These are phyloP conservation scores for Cicer pinnatifidum DNA, from an alignment of 306 rosid species.

Conservation along the genomic window DNA sequence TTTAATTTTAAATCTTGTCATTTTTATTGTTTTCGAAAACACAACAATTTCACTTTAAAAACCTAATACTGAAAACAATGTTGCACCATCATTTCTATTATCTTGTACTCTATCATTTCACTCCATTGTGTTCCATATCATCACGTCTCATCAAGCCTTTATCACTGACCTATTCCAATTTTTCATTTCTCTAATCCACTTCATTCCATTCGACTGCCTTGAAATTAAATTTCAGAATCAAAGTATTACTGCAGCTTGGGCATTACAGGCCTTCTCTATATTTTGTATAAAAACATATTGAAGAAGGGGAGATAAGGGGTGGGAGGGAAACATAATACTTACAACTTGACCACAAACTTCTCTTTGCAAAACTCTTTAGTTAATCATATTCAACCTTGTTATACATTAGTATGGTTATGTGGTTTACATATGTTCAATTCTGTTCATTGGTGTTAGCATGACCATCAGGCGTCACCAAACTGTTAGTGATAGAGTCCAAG, in stretches of 20 bases:
- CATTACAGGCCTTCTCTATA: background rate
- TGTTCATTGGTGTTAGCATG: slow-evolving; percentile 40
- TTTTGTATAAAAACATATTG: slow-evolving; percentile 5
- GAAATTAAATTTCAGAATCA: background rate
- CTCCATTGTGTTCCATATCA: too few relatives aligned
- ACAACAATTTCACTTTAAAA: too few relatives aligned
- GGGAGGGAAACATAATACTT: background rate
- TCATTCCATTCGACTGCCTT: background rate
- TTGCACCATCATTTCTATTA: too few relatives aligned
- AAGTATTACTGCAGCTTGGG: background rate
- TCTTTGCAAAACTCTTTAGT: slow-evolving; percentile 2
- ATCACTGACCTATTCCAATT: too few relatives aligned
- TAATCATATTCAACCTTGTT: slow-evolving; percentile 29
- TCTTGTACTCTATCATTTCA: too few relatives aligned
- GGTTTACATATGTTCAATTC: slow-evolving; percentile 44
- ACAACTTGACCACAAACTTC: slow-evolving; percentile 21
- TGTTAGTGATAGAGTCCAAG: slow-evolving; percentile 39
- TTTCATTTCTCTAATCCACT: too few relatives aligned
- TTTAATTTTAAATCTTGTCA: too few relatives aligned
- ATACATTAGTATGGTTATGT: slow-evolving; percentile 19
- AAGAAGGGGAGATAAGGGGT: background rate
- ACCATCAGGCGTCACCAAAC: slow-evolving; percentile 35
- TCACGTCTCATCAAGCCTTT: too few relatives aligned
- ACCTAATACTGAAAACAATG: too few relatives aligned
- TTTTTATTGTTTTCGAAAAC: too few relatives aligned